Evolutionary conservation across 176 grass and related monocot species (phyloP).

Genomic region (Pharus latifolius): DNA sequence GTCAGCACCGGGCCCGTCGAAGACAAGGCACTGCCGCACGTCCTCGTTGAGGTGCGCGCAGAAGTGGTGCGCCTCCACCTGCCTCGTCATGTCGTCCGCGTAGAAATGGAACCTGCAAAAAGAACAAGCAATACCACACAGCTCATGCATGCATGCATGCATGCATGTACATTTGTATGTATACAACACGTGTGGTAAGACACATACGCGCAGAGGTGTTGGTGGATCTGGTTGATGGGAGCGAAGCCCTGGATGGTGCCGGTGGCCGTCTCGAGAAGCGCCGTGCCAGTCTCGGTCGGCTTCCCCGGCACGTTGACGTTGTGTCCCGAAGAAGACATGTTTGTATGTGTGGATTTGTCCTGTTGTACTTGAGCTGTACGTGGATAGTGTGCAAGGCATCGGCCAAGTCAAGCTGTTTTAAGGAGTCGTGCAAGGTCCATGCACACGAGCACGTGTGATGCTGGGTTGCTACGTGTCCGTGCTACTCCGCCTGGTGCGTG

Average conservation of each 20-base stretch:
- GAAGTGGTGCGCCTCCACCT: conserved; percentile 89
- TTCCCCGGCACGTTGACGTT: conserved; percentile 47
- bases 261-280: conserved; percentile 62
- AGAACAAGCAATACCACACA: neutral
- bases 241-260: conserved; percentile 64
- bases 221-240: conserved; percentile 64
- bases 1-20: conserved; percentile 42
- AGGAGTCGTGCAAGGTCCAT: neutral
- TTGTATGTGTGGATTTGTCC: neutral
- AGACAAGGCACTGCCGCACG: conserved; percentile 77
- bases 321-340: conserved; percentile 36
- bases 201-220: conserved; percentile 86
- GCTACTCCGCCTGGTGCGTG: neutral
- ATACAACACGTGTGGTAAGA: too few species aligned
- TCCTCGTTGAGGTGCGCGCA: conserved; percentile 78
- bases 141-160: too few species aligned
- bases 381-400: neutral
- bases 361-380: neutral
- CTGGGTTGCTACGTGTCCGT: neutral
- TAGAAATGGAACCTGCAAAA: conserved; percentile 68
- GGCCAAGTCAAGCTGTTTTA: neutral
- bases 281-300: conserved; percentile 50
- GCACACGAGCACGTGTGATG: conserved; percentile 15
- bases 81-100: conserved; percentile 65
- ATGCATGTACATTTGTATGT: too few species aligned